Percentiles rank a stretch among this genome's conserved stretches.
These are phyloP conservation scores for Aureobasidium sp. DNA, from an alignment of 2,329 filamentous ascomycete genomes.

Conservation along the genomic window DNA sequence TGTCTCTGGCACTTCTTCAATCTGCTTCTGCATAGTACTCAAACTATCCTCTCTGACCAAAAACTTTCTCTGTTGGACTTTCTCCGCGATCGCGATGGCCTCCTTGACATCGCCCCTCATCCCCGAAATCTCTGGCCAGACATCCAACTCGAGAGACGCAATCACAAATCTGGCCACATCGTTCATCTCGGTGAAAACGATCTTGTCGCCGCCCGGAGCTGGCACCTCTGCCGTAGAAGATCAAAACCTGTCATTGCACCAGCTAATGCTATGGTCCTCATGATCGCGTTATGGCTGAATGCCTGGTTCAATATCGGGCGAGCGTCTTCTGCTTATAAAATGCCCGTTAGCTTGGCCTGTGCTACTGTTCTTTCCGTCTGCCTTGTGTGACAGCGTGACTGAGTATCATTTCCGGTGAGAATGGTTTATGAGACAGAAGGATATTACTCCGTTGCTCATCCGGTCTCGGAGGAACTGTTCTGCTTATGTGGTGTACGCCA, in stretches of 20 bases:
- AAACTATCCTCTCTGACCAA: conserved; percentile 19
- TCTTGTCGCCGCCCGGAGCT: conserved; percentile 36
- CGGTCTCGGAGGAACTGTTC: not conserved
- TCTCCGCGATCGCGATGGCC: conserved; percentile 19
- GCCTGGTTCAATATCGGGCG: not conserved
- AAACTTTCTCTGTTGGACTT: conserved; percentile 21
- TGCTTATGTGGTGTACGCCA: not conserved
- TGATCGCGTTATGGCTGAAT: not conserved
- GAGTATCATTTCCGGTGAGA: not conserved
- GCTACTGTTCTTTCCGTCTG: not conserved
- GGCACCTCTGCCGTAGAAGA: conserved; percentile 38
- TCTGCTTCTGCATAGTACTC: conserved; percentile 12
- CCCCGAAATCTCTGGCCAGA: conserved; percentile 37
- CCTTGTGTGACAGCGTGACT: not conserved
- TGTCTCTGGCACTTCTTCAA: conserved; percentile 9
- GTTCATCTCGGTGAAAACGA: conserved; percentile 40
- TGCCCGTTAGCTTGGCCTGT: not conserved
- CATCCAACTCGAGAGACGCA: conserved; percentile 31
- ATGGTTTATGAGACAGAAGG: not conserved
- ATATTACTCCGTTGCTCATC: not conserved
- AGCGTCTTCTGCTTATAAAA: not conserved
- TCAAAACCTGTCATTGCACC: conserved; percentile 23
- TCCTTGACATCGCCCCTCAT: conserved; percentile 23
- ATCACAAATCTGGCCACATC: conserved; percentile 42
- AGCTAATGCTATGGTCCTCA: conserved; percentile 22